Evolutionary conservation across 176 grass and related monocot genomes (phyloP).

Genomic region (Phoenix roebelenii): DNA sequence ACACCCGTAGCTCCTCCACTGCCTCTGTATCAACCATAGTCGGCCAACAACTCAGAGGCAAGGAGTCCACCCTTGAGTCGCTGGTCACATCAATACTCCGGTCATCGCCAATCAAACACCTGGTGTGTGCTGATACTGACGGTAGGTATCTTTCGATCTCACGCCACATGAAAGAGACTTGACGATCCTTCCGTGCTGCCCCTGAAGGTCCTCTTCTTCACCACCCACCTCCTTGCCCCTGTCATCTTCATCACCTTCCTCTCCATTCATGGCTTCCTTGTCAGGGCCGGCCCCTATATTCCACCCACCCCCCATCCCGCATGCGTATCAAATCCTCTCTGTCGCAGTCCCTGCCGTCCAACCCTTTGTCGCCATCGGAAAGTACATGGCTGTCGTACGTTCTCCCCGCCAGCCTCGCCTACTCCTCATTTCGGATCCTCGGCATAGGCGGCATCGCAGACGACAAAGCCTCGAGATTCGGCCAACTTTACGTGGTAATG

Average conservation of each 20-base stretch:
- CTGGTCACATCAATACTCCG: too few relatives aligned
- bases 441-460: too few relatives aligned
- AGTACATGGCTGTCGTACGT: constrained; percentile 30
- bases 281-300: constrained; percentile 28
- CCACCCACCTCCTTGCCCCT: constrained; percentile 49
- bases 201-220: constrained; percentile 52
- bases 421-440: too few relatives aligned
- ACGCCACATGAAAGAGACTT: too few relatives aligned
- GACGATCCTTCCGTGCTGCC: too few relatives aligned
- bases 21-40: too few relatives aligned
- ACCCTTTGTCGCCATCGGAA: constrained; percentile 26
- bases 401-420: constrained; percentile 40
- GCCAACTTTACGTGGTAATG: constrained; percentile 34
- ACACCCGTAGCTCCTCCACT: too few relatives aligned
- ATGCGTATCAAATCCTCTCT: constrained; percentile 55
- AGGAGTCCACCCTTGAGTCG: too few relatives aligned
- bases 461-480: constrained; percentile 35
- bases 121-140: too few relatives aligned
- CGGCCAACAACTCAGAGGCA: too few relatives aligned
- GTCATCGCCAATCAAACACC: too few relatives aligned
- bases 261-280: constrained; percentile 39
- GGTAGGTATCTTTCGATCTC: too few relatives aligned
- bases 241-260: constrained; percentile 52
- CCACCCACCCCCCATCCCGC: constrained; percentile 35
- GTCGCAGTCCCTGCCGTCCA: constrained; percentile 30